Percentiles rank a stretch among this genome's conserved stretches.
phyloP scores from a whole-genome alignment of 192 early-diverging fungal genomes.

The Entrophospora sp. region DNA sequence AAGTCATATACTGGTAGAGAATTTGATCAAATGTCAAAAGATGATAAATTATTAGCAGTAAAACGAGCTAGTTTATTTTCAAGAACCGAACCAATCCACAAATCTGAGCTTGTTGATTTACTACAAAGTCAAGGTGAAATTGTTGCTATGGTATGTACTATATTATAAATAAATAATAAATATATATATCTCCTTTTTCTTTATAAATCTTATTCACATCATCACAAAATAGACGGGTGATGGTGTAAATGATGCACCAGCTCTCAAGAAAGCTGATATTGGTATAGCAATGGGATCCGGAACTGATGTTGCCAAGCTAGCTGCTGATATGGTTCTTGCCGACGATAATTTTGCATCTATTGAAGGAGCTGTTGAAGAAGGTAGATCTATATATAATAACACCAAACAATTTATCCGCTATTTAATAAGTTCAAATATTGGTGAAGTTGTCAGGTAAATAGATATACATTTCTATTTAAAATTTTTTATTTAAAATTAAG shows the following conservation, averaged over 20 bases:
- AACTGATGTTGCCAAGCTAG: slow-evolving; percentile 97
- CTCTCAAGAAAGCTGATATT: slow-evolving; percentile 96
- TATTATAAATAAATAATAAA: not conserved
- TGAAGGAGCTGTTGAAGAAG: slow-evolving; percentile 94
- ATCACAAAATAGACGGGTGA: slow-evolving; percentile 91
- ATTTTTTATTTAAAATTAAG: not conserved
- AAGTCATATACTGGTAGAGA: slow-evolving; percentile 88
- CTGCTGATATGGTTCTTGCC: slow-evolving; percentile 95
- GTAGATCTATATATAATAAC: slow-evolving; percentile 96
- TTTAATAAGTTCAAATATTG: slow-evolving; percentile 96
- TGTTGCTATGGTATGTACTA: slow-evolving; percentile 69
- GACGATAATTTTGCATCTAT: slow-evolving; percentile 99
- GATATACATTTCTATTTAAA: not conserved
- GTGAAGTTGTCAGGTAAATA: slow-evolving; percentile 77
- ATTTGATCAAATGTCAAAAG: slow-evolving; percentile 75
- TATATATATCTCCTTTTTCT: slow-evolving; percentile 22
- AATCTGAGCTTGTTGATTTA: slow-evolving; percentile 87
- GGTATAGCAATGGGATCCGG: slow-evolving; percentile 98
- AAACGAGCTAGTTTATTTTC: slow-evolving; percentile 78
- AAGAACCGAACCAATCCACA: slow-evolving; percentile 93
- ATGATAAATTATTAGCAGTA: slow-evolving; percentile 67
- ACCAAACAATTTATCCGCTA: slow-evolving; percentile 99
- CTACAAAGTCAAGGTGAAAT: slow-evolving; percentile 75
- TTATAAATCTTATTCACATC: too few relatives aligned
- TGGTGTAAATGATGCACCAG: slow-evolving; percentile 98